These are phyloP conservation scores for Hypocrella siamensis DNA, from an alignment of 2,329 filamentous ascomycete genomes.

Conservation along the genomic window DNA sequence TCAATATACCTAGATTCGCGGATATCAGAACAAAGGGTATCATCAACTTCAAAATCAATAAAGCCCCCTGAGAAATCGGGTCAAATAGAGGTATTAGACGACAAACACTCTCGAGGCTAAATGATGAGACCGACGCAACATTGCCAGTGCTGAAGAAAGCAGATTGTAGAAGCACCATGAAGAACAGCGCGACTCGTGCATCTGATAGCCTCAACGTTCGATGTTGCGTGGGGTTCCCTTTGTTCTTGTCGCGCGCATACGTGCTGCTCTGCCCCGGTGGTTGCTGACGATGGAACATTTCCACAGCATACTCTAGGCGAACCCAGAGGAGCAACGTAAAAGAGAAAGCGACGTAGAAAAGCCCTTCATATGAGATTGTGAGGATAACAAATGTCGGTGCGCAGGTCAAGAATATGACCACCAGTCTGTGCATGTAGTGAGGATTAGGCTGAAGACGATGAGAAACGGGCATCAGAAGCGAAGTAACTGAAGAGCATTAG, in stretches of 20 bases:
- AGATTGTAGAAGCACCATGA: constrained; percentile 85
- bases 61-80: constrained; percentile 77
- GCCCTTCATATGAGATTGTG: constrained; percentile 90
- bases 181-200: constrained; percentile 78
- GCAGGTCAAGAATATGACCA: constrained; percentile 83
- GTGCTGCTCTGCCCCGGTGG: too few relatives aligned
- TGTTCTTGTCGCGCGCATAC: too few relatives aligned
- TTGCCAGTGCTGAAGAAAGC: constrained; percentile 97
- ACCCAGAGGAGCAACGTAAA: constrained; percentile 77
- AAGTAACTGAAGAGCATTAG: constrained; percentile 48
- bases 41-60: constrained; percentile 79
- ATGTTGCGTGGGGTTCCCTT: constrained; percentile 19
- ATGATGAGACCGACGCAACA: constrained; percentile 82
- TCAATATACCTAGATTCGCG: constrained; percentile 86
- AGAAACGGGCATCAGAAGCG: constrained; percentile 65
- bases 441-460: constrained; percentile 67
- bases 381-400: constrained; percentile 89
- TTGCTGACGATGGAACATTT: constrained; percentile 9
- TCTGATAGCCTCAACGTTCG: constrained; percentile 70
- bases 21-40: constrained; percentile 88
- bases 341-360: constrained; percentile 89
- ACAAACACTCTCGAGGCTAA: constrained; percentile 79
- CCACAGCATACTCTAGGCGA: constrained; percentile 67
- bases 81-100: constrained; percentile 85
- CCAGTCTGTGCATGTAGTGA: constrained; percentile 79